phyloP scores from a whole-genome alignment of 805 yeast genomes.

The Metschnikowia rubicola region DNA sequence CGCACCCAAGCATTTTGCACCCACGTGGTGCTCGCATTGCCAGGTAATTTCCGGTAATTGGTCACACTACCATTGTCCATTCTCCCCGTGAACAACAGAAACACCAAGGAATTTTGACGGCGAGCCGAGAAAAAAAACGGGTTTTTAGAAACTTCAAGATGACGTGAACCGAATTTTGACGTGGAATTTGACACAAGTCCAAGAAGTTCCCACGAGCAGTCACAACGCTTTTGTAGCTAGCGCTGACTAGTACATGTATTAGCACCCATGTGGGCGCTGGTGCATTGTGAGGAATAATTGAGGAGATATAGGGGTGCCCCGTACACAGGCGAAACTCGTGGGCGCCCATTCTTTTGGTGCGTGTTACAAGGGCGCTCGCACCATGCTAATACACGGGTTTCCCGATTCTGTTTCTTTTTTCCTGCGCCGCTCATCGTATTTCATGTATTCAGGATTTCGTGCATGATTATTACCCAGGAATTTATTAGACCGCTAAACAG shows the following conservation, averaged over 20 bases:
- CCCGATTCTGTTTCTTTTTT: constrained; percentile 5
- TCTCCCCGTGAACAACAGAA: background rate
- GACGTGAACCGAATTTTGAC: background rate
- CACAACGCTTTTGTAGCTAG: background rate
- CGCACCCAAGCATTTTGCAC: constrained; percentile 7
- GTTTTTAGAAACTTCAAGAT: background rate
- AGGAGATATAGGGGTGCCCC: background rate
- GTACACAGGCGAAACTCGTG: constrained; percentile 2
- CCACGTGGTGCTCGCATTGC: constrained; percentile 14
- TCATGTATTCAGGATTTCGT: constrained; percentile 4
- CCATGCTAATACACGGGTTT: background rate
- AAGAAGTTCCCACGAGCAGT: background rate
- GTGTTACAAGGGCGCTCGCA: background rate
- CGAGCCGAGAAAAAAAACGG: constrained; percentile 1
- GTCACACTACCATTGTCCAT: constrained; percentile 14
- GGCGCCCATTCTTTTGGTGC: constrained; percentile 2
- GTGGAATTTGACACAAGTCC: background rate
- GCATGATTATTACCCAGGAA: constrained; percentile 5
- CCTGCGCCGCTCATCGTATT: constrained; percentile 8
- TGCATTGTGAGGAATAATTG: background rate
- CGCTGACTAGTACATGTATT: too few relatives aligned
- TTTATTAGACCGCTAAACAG: background rate
- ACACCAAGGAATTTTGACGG: constrained; percentile 4
- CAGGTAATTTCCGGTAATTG: constrained; percentile 9
- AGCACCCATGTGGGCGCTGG: background rate